Evolutionary conservation across 2,329 filamentous ascomycete genomes (phyloP), one percentile per base, ranked within the genome.

Genomic region (Biscogniauxia sp.): DNA sequence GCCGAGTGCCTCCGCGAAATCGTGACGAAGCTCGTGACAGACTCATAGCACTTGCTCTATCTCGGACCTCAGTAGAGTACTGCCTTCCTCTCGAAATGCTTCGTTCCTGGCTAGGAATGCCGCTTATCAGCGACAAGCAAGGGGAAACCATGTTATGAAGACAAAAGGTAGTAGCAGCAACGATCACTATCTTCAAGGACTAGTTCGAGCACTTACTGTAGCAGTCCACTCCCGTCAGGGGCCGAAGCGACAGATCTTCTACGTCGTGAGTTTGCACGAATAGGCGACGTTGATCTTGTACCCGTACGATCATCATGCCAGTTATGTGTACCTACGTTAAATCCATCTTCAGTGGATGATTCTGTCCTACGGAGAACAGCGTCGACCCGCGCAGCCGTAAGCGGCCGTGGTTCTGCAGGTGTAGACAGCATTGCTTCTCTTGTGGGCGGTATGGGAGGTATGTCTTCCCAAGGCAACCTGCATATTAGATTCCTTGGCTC

Each of bases 191-290:
- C 32, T 11, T 28, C 1, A 45, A n/a, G 11, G 37, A 4, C 37
- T 6, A 13, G 17, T 17, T 45, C 6, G 7, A 45, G n/a, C 7
- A 45, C 52, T 20, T 64, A 64, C 64, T 61, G 65, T 61, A 19
- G 41, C 15, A 6, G 25, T 25, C 15, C 41, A 53, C 9, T 41
- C 3, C 9, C 57, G 15, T 55, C 64, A 13, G 65, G 59, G n/a
- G 60, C 62, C 11, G 65, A 63, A 41, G 19, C 56, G 9, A 61
- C 60, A n/a, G 63, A 64, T 56, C 59, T 60, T 52, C 59, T 59
- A 8, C 65, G 58, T 32, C 62, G 64, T 32, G 56, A 26, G 20
- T 62, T 59, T 25, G 60, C 59, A 20, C 57, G 57, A 25, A 59
- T 15, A 20, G 60, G 57, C 20, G 65, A 55, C 2, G 49, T 6